Percentiles rank a stretch among this genome's conserved stretches.
Conservation (phyloP, 75 land plant species). For the Cryptomeria japonica region DNA sequence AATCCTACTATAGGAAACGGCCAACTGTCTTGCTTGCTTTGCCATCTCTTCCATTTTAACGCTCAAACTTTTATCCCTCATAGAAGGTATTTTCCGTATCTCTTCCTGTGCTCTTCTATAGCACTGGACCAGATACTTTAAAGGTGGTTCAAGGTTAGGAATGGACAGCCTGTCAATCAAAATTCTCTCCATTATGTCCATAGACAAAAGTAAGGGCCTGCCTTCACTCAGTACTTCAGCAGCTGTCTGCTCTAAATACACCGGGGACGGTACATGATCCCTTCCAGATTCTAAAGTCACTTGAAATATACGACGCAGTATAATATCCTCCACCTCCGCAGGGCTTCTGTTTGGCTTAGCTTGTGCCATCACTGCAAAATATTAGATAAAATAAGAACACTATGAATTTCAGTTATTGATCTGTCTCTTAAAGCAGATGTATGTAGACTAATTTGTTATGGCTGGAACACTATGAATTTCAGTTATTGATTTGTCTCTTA, state of each 20-base stretch:
- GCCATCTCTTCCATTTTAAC: slow-evolving; percentile 47
- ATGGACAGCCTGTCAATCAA: slow-evolving; percentile 71
- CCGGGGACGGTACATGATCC: slow-evolving; percentile 19
- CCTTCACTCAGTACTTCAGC: slow-evolving; percentile 89
- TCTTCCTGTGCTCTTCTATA: slow-evolving; percentile 81
- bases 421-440: neutral
- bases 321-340: slow-evolving; percentile 81
- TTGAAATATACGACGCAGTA: slow-evolving; percentile 74
- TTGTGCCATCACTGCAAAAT: slow-evolving; percentile 44
- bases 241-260: slow-evolving; percentile 86
- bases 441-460: neutral
- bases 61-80: slow-evolving; percentile 65
- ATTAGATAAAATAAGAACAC: neutral
- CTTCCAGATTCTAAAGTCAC: slow-evolving; percentile 44
- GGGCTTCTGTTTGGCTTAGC: slow-evolving; percentile 47
- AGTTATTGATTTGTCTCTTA: too few species aligned
- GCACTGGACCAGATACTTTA: slow-evolving; percentile 67
- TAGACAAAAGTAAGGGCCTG: slow-evolving; percentile 47
- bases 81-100: slow-evolving; percentile 54
- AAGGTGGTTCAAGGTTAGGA: slow-evolving; percentile 52
- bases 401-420: neutral
- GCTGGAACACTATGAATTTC: too few species aligned
- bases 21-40: slow-evolving; percentile 54
- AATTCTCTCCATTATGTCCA: slow-evolving; percentile 73
- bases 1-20: slow-evolving; percentile 75